Evolutionary conservation across 208 protist species (phyloP).

Genomic region (Leishmania guyanensis): DNA sequence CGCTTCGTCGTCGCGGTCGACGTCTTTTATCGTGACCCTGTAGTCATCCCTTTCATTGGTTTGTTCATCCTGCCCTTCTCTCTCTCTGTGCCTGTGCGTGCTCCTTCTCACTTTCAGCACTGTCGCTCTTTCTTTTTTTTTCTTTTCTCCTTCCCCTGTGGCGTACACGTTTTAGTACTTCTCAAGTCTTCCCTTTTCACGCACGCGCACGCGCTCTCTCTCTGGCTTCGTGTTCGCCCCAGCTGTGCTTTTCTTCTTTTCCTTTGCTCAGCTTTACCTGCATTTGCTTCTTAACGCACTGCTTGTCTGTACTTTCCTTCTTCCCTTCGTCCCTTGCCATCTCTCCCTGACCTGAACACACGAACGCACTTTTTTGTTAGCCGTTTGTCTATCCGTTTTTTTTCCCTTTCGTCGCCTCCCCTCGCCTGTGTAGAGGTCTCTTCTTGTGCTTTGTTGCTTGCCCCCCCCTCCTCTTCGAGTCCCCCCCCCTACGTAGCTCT

Average conservation of each 20-base stretch:
- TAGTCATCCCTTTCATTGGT: neutral
- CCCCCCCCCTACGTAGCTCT: neutral
- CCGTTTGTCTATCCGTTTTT: neutral
- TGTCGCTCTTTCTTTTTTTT: neutral
- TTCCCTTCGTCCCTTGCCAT: neutral
- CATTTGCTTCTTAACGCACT: neutral
- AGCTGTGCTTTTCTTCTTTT: neutral
- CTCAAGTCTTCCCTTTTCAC: neutral
- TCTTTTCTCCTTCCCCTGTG: neutral
- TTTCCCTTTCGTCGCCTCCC: neutral
- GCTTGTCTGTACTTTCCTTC: neutral
- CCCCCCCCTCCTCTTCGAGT: no score
- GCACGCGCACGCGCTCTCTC: neutral
- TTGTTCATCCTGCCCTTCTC: neutral
- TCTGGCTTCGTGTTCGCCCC: neutral
- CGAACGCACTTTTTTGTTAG: neutral
- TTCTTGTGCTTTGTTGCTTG: neutral
- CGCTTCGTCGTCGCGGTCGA: neutral
- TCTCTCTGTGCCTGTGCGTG: neutral
- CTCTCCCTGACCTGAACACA: no score
- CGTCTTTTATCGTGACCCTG: neutral
- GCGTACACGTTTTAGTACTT: neutral
- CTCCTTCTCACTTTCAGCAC: neutral
- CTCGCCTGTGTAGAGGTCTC: neutral
- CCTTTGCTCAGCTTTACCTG: neutral